Evolutionary conservation across 2,329 filamentous ascomycete species (phyloP).

Genomic region (Fusarium torulosum): DNA sequence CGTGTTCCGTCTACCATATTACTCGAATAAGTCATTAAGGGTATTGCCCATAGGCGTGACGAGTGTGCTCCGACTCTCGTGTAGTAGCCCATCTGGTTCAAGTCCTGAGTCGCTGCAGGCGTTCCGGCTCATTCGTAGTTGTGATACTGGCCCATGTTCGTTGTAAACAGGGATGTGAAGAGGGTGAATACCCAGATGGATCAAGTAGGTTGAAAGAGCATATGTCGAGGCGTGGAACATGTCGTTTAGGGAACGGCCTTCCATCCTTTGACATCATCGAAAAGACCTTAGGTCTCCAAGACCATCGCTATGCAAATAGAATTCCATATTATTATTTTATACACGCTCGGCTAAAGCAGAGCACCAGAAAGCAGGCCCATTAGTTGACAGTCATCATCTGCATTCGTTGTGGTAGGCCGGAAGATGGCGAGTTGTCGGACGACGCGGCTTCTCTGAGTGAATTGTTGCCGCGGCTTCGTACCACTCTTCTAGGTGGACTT

Average conservation of each 20-base stretch:
- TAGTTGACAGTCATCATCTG: conserved; percentile 75
- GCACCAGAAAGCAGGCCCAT: conserved; percentile 39
- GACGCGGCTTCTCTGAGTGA: conserved; percentile 64
- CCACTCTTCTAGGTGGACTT: conserved; percentile 65
- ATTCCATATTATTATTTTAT: conserved; percentile 49
- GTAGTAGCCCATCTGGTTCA: conserved; percentile 16
- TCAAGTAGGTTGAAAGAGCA: conserved; percentile 15
- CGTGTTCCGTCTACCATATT: conserved; percentile 48
- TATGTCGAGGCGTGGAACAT: conserved; percentile 16
- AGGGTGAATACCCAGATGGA: conserved; percentile 25
- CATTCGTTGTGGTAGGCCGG: conserved; percentile 65
- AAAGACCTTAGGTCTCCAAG: conserved; percentile 39
- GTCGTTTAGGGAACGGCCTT: conserved; percentile 22
- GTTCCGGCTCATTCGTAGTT: conserved; percentile 5
- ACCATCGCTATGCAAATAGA: conserved; percentile 57
- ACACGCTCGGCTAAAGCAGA: conserved; percentile 47
- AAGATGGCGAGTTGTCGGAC: conserved; percentile 65
- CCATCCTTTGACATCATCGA: conserved; percentile 32
- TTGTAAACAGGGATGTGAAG: conserved; percentile 6
- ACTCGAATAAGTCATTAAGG: conserved; percentile 49
- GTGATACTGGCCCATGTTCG: conserved; percentile 5
- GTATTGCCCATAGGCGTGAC: conserved; percentile 36
- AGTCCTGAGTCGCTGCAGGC: conserved; percentile 9
- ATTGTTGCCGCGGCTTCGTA: conserved; percentile 67
- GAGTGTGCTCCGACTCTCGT: conserved; percentile 23